Base-by-base conservation (phyloP, 139 green algal genomes). In the Nannochloris sp. region DNA sequence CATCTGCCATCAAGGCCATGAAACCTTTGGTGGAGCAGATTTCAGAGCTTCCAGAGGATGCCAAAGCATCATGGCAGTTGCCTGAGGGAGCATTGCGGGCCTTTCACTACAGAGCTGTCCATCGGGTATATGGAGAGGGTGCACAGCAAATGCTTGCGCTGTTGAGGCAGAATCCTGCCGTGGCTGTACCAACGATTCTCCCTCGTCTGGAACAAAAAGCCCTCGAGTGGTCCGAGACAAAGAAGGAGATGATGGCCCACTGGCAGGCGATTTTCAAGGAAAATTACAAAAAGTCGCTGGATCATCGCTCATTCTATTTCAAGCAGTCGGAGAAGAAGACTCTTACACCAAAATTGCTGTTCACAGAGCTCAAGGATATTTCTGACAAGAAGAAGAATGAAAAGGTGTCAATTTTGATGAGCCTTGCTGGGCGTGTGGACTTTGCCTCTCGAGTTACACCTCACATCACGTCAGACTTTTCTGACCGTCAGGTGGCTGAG, bases 241-340 rank as follows among this genome's bases (percentile, higher is more conserved):
- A 85, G 64, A 66, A 74, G 12, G 79, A 89, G 23, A 95, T 95
- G 88, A 85, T 83, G 48, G 53, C 61, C 25, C 70, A 82, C 2
- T 98, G 92, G 92, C 70, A 75, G 31, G 79, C 87, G 55, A 85
- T 98, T 44, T 98, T 92, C 67, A 85, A 94, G 63, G 78, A 87
- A 61, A 99, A 99, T 80, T 97, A 97, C 76, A 79, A 95, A 76
- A 98, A 98, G 75, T 90, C 75, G 8, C 85, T 99, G 57, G 93
- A 99, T 82, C 91, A 98, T 78, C 88, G 90, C 63, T 88, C 73
- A 70, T 98, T 98, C 80, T 99, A 99, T 83, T 99, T 98, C 84
- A 99, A 99, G 80, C 93, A 97, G 74, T 76, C 73, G 18, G 92
- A 98, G 68, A 97, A 98, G 83, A 95, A 93, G 76, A 82, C 74